phyloP scores from a whole-genome alignment of 140 eudicot species.

The Cichorium intybus region DNA sequence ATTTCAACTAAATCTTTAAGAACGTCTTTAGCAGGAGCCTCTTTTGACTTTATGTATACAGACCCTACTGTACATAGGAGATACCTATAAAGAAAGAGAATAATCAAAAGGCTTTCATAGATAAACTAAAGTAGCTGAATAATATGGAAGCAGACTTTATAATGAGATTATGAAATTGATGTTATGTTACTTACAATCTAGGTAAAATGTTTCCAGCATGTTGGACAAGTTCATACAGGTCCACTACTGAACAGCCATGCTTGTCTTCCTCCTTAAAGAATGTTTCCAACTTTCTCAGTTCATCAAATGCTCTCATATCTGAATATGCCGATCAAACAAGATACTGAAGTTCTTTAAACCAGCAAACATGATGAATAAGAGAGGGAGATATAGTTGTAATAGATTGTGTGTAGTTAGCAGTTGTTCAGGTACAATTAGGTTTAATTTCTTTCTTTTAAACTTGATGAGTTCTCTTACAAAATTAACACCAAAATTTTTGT shows the following conservation, averaged over 20 bases:
- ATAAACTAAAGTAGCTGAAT: slow-evolving; percentile 18
- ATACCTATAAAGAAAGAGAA: slow-evolving; percentile 53
- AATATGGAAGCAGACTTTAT: slow-evolving; percentile 10
- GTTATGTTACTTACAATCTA: slow-evolving; percentile 63
- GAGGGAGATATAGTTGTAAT: not conserved
- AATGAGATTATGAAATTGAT: not conserved
- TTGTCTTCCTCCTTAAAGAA: slow-evolving; percentile 89
- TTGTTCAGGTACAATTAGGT: not conserved
- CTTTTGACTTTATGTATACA: slow-evolving; percentile 88
- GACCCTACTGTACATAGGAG: slow-evolving; percentile 97
- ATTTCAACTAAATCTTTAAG: slow-evolving; percentile 96
- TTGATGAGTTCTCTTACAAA: not conserved
- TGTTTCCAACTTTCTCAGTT: slow-evolving; percentile 73
- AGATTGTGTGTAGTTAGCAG: not conserved
- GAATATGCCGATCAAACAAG: slow-evolving; percentile 21
- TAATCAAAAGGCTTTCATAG: not conserved
- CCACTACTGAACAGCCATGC: slow-evolving; percentile 92
- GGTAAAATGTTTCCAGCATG: slow-evolving; percentile 98
- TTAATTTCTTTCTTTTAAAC: not conserved
- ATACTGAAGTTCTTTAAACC: not conserved
- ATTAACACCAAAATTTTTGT: not conserved
- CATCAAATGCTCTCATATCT: slow-evolving; percentile 99
- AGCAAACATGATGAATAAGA: not conserved
- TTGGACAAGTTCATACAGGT: slow-evolving; percentile 95
- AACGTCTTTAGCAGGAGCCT: slow-evolving; percentile 91